phyloP scores from a whole-genome alignment of 2,329 filamentous ascomycete genomes.

The Aspergillus sojae region DNA sequence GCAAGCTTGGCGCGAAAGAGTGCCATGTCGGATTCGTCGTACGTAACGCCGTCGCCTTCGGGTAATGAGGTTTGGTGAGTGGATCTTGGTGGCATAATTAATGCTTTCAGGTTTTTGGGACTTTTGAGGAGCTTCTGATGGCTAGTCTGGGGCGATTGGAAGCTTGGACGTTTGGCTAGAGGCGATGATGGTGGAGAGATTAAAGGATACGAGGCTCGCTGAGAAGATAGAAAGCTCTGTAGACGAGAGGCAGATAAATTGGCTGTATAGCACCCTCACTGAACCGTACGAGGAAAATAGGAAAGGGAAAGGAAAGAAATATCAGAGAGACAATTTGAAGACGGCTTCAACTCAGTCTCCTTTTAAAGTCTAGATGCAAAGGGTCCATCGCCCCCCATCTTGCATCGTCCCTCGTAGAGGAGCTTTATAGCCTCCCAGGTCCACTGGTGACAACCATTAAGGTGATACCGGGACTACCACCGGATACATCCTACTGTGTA shows the following conservation, averaged over 20 bases:
- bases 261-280: background rate
- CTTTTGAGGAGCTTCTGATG: background rate
- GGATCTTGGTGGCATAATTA: conserved; percentile 28
- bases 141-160: background rate
- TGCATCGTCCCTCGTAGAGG: background rate
- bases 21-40: conserved; percentile 42
- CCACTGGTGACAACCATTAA: conserved; percentile 11
- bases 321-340: background rate
- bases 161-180: too few species aligned
- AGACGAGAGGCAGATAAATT: background rate
- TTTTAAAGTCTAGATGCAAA: background rate
- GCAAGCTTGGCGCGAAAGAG: conserved; percentile 40
- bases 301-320: background rate
- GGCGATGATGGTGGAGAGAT: too few species aligned
- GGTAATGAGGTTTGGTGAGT: conserved; percentile 27
- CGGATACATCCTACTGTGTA: conserved; percentile 21
- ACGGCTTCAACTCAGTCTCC: background rate
- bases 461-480: conserved; percentile 25
- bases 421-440: background rate
- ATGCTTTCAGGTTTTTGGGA: background rate
- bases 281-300: background rate
- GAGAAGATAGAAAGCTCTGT: background rate
- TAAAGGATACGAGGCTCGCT: background rate
- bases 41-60: conserved; percentile 37
- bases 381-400: background rate